Percentiles rank a stretch among this genome's conserved stretches.
Conservation (phyloP, 495 filamentous ascomycete genomes). For the Trichocladium antarcticum region DNA sequence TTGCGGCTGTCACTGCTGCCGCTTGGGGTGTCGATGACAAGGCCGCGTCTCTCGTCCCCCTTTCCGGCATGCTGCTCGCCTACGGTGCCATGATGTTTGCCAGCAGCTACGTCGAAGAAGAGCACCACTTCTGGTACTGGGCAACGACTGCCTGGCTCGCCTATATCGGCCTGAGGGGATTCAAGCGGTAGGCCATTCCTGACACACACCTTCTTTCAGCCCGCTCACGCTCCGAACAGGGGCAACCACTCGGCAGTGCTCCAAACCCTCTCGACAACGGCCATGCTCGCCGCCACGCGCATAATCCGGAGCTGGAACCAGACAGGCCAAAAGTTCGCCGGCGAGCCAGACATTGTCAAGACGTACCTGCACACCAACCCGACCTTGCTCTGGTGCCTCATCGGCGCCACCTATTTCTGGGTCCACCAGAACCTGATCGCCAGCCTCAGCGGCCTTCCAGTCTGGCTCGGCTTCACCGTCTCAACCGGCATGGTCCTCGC, state of each 20-base stretch:
- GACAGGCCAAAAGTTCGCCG: conserved; percentile 89
- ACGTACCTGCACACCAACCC: conserved; percentile 51
- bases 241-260: background rate
- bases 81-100: conserved; percentile 93
- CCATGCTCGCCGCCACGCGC: conserved; percentile 44
- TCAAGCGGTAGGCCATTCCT: conserved; percentile 11
- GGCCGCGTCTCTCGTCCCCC: conserved; percentile 14
- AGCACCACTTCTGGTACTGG: conserved; percentile 99
- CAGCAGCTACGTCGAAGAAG: conserved; percentile 94
- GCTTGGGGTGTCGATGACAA: conserved; percentile 2
- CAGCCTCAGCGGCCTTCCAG: conserved; percentile 26
- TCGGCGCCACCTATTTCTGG: conserved; percentile 55
- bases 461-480: conserved; percentile 15
- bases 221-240: conserved; percentile 12
- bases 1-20: conserved; percentile 16
- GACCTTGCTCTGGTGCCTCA: conserved; percentile 60
- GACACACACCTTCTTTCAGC: background rate
- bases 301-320: conserved; percentile 80
- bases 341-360: conserved; percentile 72
- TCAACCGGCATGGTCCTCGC: conserved; percentile 37
- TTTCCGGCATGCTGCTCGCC: conserved; percentile 35
- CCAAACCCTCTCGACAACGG: conserved; percentile 10
- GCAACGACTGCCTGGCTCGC: conserved; percentile 63
- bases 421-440: conserved; percentile 27
- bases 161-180: conserved; percentile 48